Conservation (phyloP, 2,329 filamentous ascomycete species). For the Clonostachys rhizophaga region DNA sequence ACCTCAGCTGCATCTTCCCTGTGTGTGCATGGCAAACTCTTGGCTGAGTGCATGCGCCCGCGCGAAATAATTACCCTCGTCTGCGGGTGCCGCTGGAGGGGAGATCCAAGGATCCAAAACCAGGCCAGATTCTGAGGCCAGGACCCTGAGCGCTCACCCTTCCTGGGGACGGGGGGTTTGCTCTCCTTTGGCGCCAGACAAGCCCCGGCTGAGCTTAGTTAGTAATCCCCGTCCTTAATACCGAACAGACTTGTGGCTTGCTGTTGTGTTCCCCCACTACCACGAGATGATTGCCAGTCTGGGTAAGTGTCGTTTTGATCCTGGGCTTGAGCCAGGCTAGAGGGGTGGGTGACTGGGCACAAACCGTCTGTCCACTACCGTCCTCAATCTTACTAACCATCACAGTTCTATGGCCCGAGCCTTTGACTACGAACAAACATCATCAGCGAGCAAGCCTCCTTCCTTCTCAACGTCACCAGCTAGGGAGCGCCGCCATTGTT, state of each 20-base stretch:
- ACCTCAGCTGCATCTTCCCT: no score
- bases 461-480: no score
- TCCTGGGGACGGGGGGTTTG: background rate
- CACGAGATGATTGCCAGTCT: conserved; percentile 4
- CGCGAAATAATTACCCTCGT: no score
- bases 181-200: background rate
- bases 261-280: background rate
- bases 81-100: background rate
- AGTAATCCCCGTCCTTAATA: background rate
- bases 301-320: background rate
- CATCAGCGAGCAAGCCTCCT: no score
- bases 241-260: background rate
- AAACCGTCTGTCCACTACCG: background rate
- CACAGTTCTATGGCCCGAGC: no score
- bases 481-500: no score
- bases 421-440: no score
- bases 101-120: background rate
- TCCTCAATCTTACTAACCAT: no score
- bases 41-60: no score
- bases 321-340: no score
- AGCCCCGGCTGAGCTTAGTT: background rate
- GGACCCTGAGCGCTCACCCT: background rate
- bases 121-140: background rate
- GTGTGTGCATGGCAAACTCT: no score
- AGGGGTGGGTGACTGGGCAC: background rate